Evolutionary conservation across 768 basidiomycete species (phyloP), one percentile per base, ranked within the genome.

Genomic region (Xerocomellus amylosporus): DNA sequence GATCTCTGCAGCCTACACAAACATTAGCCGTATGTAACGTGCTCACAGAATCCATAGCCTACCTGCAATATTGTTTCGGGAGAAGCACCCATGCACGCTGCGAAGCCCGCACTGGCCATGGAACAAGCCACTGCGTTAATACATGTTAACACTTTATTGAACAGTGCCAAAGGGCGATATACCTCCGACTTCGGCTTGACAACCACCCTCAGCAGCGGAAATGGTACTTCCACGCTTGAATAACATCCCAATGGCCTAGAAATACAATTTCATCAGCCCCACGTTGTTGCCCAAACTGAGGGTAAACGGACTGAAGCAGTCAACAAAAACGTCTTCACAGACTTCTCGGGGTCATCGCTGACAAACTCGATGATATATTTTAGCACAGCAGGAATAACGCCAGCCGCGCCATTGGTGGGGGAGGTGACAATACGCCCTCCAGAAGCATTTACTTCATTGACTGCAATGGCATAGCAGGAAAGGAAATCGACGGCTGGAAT

Each of bases 151-250:
- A 34, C 24, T 20, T 33, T 38, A 42, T 13, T 22, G 17, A 53
- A 41, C 33, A 53, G 12, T 19, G n/a, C 13, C 15, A 12, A 22
- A 28, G 19, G 37, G 33, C 19, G 38, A 64, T 74, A 30, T 65
- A 88, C 88, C 88, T 69, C 95, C 95, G 5, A 98, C 95, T 75
- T 96, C 93, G 19, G 93, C 93, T 74, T 93, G 91, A 69, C 93
- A 96, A 12, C 86, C 93, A 19, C 95, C 95, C 72, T 98, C 96
- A 0, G 96, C 94, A 14, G 95, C 95, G 44, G 89, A 91, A 47
- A 98, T 97, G 2, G 95, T 96, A 58, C 92, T 93, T n/a, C 94
- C 93, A 55, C 95, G 84, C 69, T 98, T 98, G 77, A 93, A 96
- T 31, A 97, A 75, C 94, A 97, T 97, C 15, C 95, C 93, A 49